Base-by-base conservation (phyloP, 2,329 filamentous ascomycete species). In the Magnaporthiopsis rhizophila region DNA sequence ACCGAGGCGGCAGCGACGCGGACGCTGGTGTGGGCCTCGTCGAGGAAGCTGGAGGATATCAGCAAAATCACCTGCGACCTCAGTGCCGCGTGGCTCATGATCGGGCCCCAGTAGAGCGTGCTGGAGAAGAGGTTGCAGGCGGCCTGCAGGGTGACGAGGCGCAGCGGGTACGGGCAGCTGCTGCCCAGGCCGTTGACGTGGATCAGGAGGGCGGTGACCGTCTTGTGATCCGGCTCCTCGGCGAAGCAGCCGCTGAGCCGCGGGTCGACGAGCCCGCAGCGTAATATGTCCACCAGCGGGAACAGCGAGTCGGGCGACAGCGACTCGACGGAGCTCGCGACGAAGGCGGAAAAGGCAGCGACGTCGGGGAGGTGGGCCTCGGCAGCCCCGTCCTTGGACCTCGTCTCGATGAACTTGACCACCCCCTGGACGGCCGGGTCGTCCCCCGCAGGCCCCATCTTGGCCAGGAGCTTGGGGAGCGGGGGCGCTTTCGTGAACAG, bases 41-140 rank as follows among this genome's bases (percentile, higher is more conserved):
- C 92, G 0, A 97, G 82, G 32, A 98, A 87, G 67, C 89, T 91
- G 1, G 87, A 85, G 0, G 91, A 90, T 26, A 95, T 82, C 18
- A 97, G 81, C 65, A 84, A 80, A 1, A 90, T 86, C 34, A 94
- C 78, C 0, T 85, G 80, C 1, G 78, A 73, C 7, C 86, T 83
- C 62, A 92, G 75, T 28, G 69, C 63, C 1, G 76, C 74, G 58
- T 83, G 77, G 2, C 77, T 74, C 8, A 90, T 78, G 11, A 93
- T 79, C 66, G 88, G 83, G 2, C 86, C 81, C 0, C 86, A 80
- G 70, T 89, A 96, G 0, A 96, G 79, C 0, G 86, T 83, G 0
- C 88, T 89, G 0, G 86, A 88, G 77, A 96, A 97, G 58, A 96
- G 80, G 71, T 97, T 97, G 77, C 92, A 96, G 1, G 86, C 83